Evolutionary conservation across 2,329 filamentous ascomycete genomes (phyloP).

Genomic region (Fusarium hostae): DNA sequence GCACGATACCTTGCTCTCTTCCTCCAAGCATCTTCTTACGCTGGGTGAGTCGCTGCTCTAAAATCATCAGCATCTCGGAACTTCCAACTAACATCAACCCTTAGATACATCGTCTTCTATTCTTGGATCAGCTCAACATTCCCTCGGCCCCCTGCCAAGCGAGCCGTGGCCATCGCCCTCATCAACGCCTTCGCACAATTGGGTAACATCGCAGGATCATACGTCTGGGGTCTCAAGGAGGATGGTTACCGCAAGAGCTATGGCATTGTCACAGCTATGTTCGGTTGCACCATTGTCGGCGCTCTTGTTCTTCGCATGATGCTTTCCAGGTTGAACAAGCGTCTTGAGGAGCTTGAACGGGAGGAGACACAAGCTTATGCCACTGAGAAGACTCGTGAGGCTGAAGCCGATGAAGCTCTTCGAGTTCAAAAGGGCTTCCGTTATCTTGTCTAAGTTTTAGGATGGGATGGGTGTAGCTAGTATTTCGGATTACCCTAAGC

Average conservation of each 20-base stretch:
- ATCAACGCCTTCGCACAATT: constrained; percentile 69
- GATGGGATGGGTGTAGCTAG: not conserved
- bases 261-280: constrained; percentile 73
- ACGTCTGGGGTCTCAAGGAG: constrained; percentile 69
- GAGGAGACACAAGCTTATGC: constrained; percentile 50
- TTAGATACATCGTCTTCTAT: constrained; percentile 65
- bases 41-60: constrained; percentile 43
- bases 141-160: constrained; percentile 69
- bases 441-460: constrained; percentile 54
- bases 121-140: constrained; percentile 68
- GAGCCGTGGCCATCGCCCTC: constrained; percentile 69
- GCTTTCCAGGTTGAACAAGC: constrained; percentile 58
- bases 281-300: constrained; percentile 67
- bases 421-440: constrained; percentile 59
- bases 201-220: constrained; percentile 69
- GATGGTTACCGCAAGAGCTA: constrained; percentile 73
- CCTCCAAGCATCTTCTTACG: constrained; percentile 67
- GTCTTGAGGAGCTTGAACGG: constrained; percentile 51
- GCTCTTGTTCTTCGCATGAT: constrained; percentile 59
- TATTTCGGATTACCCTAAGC: not conserved
- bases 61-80: fast-evolving
- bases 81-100: fast-evolving
- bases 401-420: constrained; percentile 57
- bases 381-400: constrained; percentile 46
- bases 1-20: constrained; percentile 71